Evolutionary conservation across 441 rosid species (phyloP), one percentile per base, ranked within the genome.

Genomic region (Syzygium malaccense): DNA sequence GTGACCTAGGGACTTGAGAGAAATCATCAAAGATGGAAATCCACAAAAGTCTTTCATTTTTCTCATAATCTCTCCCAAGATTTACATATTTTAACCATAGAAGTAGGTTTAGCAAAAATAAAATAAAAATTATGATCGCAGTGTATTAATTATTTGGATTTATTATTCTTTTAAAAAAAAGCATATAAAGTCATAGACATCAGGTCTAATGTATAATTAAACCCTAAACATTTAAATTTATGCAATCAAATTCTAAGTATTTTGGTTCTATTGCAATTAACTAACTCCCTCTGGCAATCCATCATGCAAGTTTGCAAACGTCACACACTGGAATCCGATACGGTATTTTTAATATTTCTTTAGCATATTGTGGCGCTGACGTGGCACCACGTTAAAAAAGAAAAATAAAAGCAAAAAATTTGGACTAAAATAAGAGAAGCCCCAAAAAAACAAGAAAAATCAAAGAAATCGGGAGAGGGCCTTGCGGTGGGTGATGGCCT

Each of bases 281-380:
- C 25, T 55, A 4, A 7, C 25, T 55, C 11, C 9, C 7, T 20
- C 25, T 19, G 60, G 60, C 10, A 1, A 23, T 5, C 28, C 60
- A 9, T 68, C 79, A 19, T 19, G 14, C 7, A 19, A 33, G 8
- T 14, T 3, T 28, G 7, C 68, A 28, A 3, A 0, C 0, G 18
- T 14, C 8, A 17, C n/a, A 60, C 0, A 0, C 32, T 28, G n/a
- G 4, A 60, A 60, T 28, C 2, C 6, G 30, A 30, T 14, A n/a
- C 28, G 18, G 6, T 17, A 60, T 60, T 60, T 60, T 15, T 13
- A 60, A 28, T 60, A 60, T 60, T 13, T 6, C 14, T 60, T 28
- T 28, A 60, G 68, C 68, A 60, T 12, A 28, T 60, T 60, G 15
- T 5, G 4, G 17, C 4, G 30, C 15, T 26, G 48, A 45, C 9